Conservation (phyloP, 768 basidiomycete species). For the Leucosporidium scottii region DNA sequence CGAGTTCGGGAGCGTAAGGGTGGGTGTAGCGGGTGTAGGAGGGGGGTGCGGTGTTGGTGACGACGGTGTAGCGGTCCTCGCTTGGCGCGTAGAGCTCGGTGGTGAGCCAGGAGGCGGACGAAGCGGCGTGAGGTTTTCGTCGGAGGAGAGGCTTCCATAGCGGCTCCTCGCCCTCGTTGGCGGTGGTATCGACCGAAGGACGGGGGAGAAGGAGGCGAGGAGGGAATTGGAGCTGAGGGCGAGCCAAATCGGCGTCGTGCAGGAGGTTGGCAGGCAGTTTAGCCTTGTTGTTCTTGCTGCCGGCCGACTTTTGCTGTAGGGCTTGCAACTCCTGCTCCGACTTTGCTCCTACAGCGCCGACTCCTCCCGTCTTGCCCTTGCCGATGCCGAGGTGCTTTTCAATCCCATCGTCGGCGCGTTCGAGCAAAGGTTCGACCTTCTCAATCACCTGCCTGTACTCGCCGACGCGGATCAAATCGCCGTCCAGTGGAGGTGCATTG, state of each 20-base stretch:
- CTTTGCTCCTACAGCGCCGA: constrained; percentile 15
- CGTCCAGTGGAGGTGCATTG: constrained; percentile 53
- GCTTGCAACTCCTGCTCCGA: constrained; percentile 32
- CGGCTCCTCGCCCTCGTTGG: constrained; percentile 52
- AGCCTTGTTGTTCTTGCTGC: constrained; percentile 1
- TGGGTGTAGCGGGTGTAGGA: constrained; percentile 25
- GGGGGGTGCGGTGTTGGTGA: constrained; percentile 15
- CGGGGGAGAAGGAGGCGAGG: constrained; percentile 40
- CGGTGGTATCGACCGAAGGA: background rate
- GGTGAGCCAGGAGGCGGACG: constrained; percentile 53
- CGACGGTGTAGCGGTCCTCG: constrained; percentile 2
- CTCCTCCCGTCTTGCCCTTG: constrained; percentile 45
- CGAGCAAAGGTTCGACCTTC: constrained; percentile 73
- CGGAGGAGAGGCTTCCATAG: constrained; percentile 64
- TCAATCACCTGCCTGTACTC: constrained; percentile 74
- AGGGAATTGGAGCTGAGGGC: constrained; percentile 74
- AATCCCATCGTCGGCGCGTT: constrained; percentile 73
- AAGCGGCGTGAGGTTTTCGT: background rate
- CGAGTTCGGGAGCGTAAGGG: constrained; percentile 29
- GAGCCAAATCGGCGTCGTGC: constrained; percentile 66
- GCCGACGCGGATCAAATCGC: constrained; percentile 61
- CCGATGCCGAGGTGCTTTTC: constrained; percentile 68
- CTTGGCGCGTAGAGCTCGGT: constrained; percentile 45
- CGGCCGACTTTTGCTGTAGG: background rate
- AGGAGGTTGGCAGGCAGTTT: constrained; percentile 46